Evolutionary conservation across 495 filamentous ascomycete genomes (phyloP), one percentile per base, ranked within the genome.

Genomic region (Halenospora varia): DNA sequence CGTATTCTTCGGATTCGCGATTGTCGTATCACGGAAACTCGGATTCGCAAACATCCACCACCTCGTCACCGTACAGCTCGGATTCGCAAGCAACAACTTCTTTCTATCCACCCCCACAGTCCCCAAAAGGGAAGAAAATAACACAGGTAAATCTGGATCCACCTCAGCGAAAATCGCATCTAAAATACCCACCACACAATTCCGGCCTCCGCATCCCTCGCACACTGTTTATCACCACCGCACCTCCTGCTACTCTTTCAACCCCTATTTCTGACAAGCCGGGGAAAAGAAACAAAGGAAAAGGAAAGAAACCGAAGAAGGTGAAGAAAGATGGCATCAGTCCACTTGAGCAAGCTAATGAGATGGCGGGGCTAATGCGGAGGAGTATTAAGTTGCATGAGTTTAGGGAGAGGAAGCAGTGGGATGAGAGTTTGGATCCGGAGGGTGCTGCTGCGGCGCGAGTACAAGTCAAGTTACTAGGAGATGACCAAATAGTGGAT

Each of bases 101-200:
- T 13, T 35, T 35, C 13, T n/a, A n/a, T n/a, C 29, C 29, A 4
- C 4, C 29, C 4, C 13, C 29, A 35, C 4, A 4, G 13, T 35
- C 29, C 6, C 29, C 29, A 35, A 35, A 13, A 35, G n/a, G n/a
- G n/a, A 35, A 35, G 29, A 35, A 4, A 35, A 13, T 35, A 4
- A 35, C 29, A 13, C 6, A 35, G 13, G 13, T 13, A 13, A 35
- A 35, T 35, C 29, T 35, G 4, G 29, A 45, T 20, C 47, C 19
- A 23, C 48, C 13, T 8, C 47, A 10, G 19, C 57, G 54, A 10
- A 29, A 29, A 45, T 44, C 64, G 4, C 35, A 58, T 15, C 22
- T 66, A 0, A 63, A 62, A 57, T 66, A 59, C 56, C 65, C 65
- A 10, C 52, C 65, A 22, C 50, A 40, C 13, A 51, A 67, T 17